Percentiles rank a stretch among this genome's conserved stretches.
phyloP scores from a whole-genome alignment of 2,329 filamentous ascomycete genomes.

The Exserohilum turcica region DNA sequence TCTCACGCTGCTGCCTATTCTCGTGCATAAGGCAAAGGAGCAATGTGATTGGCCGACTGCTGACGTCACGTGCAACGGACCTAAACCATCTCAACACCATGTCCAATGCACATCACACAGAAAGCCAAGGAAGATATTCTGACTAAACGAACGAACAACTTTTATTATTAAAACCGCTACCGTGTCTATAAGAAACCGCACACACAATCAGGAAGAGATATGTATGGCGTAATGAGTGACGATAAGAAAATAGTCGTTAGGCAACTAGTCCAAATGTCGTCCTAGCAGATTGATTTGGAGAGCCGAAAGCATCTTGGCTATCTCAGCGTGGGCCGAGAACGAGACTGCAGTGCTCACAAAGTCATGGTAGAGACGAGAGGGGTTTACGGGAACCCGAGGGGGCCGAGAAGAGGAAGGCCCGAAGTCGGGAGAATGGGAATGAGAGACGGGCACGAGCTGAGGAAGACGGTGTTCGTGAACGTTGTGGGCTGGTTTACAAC shows the following conservation, averaged over 20 bases:
- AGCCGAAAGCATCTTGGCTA: neutral
- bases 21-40: neutral
- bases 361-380: too few species aligned
- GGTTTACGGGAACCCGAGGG: neutral
- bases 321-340: neutral
- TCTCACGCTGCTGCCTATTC: neutral
- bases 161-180: constrained; percentile 4
- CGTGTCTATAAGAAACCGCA: neutral
- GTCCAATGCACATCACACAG: too few species aligned
- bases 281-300: neutral
- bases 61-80: too few species aligned
- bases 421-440: neutral
- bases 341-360: neutral
- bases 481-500: neutral
- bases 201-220: neutral
- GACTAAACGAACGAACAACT: neutral
- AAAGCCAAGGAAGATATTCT: too few species aligned
- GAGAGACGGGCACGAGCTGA: neutral
- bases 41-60: neutral
- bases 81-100: too few species aligned
- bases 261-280: neutral
- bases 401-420: neutral
- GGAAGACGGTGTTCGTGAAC: neutral
- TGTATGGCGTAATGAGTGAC: constrained; percentile 9
- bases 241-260: neutral